Evolutionary conservation across 2,329 filamentous ascomycete species (phyloP), one percentile per base, ranked within the genome.

Genomic region (Chrysoporthe deuterocubensis): DNA sequence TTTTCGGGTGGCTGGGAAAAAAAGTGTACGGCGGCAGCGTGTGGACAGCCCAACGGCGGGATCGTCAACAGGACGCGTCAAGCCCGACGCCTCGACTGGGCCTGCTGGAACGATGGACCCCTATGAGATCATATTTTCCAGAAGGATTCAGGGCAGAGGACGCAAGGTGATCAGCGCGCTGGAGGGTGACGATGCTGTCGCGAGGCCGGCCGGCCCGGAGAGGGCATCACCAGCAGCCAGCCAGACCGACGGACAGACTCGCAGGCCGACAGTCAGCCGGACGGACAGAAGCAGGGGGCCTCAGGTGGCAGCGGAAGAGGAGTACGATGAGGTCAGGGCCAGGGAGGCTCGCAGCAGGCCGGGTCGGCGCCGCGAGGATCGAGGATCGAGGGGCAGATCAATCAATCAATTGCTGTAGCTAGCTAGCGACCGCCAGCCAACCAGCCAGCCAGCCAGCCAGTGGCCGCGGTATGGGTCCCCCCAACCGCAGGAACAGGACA

Each of bases 241-340:
- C 18, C 13, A 21, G 34, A 43, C 2, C 54, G 4, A 11, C 34
- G 32, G 32, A 44, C 16, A 16, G 14, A 60, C 2, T 26, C 26
- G 26, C 26, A 26, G 26, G 26, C 26, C 26, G 26, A 26, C 26
- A 26, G 26, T 26, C 26, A 26, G 26, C 26, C 26, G 26, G 26
- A 26, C 26, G 26, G 26, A 26, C 26, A 26, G 26, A 26, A 2
- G 26, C 26, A 26, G 26, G 26, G 26, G 26, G 11, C 44, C 4
- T 9, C 37, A 40, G 44, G 44, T 14, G 18, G 34, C 32, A 21
- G 52, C n/a, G 21, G 34, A 57, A 44, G 57, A 32, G 57, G 57
- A 44, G 57, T n/a, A 37, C 16, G 57, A 60, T 60, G 57, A 60
- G 57, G 57, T 60, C 57, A 60, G 57, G 44, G 56, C 21, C 56